Evolutionary conservation across 148 eudicot species (phyloP).

Genomic region (Simmondsia chinensis): DNA sequence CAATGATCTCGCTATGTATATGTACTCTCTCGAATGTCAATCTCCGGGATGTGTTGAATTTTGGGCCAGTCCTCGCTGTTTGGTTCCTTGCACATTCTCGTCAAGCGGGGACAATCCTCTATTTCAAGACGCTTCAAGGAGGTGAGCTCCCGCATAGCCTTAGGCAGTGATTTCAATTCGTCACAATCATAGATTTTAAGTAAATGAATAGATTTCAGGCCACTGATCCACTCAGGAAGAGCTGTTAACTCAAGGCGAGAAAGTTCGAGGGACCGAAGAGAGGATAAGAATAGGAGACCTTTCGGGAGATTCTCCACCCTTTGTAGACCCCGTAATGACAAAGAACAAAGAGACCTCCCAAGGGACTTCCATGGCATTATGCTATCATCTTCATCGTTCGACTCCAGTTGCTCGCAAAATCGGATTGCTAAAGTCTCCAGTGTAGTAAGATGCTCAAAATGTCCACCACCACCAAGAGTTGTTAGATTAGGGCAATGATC

Average conservation of each 20-base stretch:
- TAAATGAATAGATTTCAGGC: slow-evolving; percentile 8
- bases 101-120: not conserved
- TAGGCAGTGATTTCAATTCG: slow-evolving; percentile 15
- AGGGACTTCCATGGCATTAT: slow-evolving; percentile 7
- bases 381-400: not conserved
- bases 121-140: slow-evolving; percentile 7
- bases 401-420: not conserved
- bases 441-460: slow-evolving; percentile 14
- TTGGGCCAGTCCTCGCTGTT: slow-evolving; percentile 11
- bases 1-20: no score
- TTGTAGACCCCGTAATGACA: slow-evolving; percentile 1
- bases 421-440: not conserved
- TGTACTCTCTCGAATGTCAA: no score
- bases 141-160: slow-evolving; percentile 7
- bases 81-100: slow-evolving; percentile 2
- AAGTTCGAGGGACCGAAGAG: slow-evolving; percentile 6
- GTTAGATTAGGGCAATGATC: not conserved
- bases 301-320: slow-evolving; percentile 7
- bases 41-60: slow-evolving; percentile 14
- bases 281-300: slow-evolving; percentile 10
- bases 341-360: not conserved
- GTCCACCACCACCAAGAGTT: not conserved
- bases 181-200: not conserved
- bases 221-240: slow-evolving; percentile 4
- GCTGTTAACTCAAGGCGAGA: not conserved